Base-by-base conservation (phyloP, 23 red algal genomes). In the Gracilariopsis chorda region DNA sequence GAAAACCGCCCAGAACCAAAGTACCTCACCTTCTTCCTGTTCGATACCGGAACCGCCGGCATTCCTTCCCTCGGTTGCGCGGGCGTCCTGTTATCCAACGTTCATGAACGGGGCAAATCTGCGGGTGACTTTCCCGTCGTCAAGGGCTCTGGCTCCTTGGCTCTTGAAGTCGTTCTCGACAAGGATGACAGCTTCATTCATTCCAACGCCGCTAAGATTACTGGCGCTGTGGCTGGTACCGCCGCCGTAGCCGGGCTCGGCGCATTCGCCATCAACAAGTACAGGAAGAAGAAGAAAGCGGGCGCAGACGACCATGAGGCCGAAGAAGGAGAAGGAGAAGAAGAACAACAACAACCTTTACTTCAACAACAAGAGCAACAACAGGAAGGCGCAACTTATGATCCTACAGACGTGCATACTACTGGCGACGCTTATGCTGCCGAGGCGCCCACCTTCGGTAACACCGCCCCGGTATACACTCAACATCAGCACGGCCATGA, bases 21-120 rank as follows among this genome's bases (percentile, higher is more conserved):
- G 27, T 88, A 88, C 33, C 83, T 88, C 83, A 88, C 83, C 83
- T 72, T 88, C 47, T 58, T 75, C 23, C 46, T 88, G 2, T 88
- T 88, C 65, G 83, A 88, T 47, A 76, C 83, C 48, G 83, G 83
- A 41, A 27, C 63, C 1, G 63, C 42, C 4, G 83, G 83, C 83
- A 49, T 88, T 37, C 83, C 83, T 32, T 71, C 83, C 39, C 68
- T 88, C 6, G 83, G 83, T 24, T 88, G 63, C 35, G 83, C 83
- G 17, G 83, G 83, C 53, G 63, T 88, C 10, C 47, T 74, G 47
- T 46, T 88, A 5, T 59, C 60, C 44, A 88, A 59, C 83, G 83
- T 88, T 39, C 83, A 21, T 48, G 83, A 88, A 4, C 28, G 27
- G 20, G 83, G 64, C 3, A 28, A 36, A 5, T 59, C 83, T n/a